phyloP scores from a whole-genome alignment of 805 yeast species.

The Monosporozyma solicola region DNA sequence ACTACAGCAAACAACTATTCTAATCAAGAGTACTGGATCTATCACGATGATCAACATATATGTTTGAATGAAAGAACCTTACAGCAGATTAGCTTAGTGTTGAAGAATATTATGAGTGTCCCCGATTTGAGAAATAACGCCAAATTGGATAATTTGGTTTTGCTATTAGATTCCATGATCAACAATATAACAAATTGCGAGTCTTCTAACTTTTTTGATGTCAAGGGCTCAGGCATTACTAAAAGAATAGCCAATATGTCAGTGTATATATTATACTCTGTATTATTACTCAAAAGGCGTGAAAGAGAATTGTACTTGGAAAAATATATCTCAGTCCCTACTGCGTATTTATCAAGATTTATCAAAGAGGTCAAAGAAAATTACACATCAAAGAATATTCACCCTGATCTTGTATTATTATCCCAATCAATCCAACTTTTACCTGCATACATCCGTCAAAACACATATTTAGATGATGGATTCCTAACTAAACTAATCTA shows the following conservation, averaged over 20 bases:
- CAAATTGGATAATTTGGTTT: conserved; percentile 6
- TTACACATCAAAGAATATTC: neutral
- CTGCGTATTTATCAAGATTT: conserved; percentile 32
- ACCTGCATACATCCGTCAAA: conserved; percentile 17
- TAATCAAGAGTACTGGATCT: conserved; percentile 16
- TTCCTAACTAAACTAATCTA: conserved; percentile 53
- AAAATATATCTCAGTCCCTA: conserved; percentile 33
- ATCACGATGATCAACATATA: conserved; percentile 6
- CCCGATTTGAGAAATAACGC: conserved; percentile 8
- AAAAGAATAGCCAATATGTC: conserved; percentile 29
- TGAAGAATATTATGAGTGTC: conserved; percentile 14
- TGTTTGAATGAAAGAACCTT: conserved; percentile 11
- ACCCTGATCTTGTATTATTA: conserved; percentile 10
- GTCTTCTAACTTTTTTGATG: conserved; percentile 1
- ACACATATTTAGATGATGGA: conserved; percentile 38
- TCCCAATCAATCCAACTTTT: conserved; percentile 14
- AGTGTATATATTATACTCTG: conserved; percentile 31
- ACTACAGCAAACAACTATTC: neutral
- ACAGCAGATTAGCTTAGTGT: conserved; percentile 9
- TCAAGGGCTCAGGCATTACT: neutral
- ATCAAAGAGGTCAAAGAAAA: conserved; percentile 17
- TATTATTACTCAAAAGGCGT: conserved; percentile 33
- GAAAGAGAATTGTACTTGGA: conserved; percentile 42
- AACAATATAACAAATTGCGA: conserved; percentile 12
- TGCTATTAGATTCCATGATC: conserved; percentile 14